Evolutionary conservation across 768 basidiomycete genomes (phyloP), one percentile per base, ranked within the genome.

Genomic region (Auricularia sp.): DNA sequence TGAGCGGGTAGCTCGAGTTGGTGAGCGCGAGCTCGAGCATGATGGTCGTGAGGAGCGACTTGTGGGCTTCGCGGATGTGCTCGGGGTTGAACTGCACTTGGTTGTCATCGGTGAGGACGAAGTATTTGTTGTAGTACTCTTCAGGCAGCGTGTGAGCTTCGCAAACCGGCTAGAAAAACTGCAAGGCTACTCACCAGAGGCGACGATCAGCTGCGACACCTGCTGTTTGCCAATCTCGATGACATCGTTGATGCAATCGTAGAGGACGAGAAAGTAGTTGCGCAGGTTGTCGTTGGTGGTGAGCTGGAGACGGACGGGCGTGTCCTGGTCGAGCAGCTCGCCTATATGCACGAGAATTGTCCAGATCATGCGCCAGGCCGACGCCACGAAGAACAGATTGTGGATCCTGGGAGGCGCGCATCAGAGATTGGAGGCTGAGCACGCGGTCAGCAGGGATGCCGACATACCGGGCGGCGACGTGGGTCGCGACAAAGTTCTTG

Each of bases 1-100:
- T 78, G 71, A 82, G 84, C 3, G 89, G 87, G 73, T 88, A 89
- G 0, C 79, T 77, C 2, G 85, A 85, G 59, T 78, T 76, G 4
- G 91, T 91, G 67, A 93, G 86, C 69, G 87, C 89, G 5, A 93
- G 74, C 71, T 93, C 91, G 65, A 93, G 83, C 66, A 93, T 82
- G 65, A 92, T 88, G 0, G 89, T 90, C 73, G 92, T 91, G 61
- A 92, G 74, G 75, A 91, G 91, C 3, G 91, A 93, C 68, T 81
- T 80, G 68, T 87, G 84, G 23, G 86, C 86, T 36, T 79, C 78
- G 39, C 62, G 58, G 12, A 68, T 56, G 39, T 63, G 58, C 33
- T 62, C 44, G n/a, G 44, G 29, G 54, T 68, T 62, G 63, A 56
- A 56, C 33, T 35, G 18, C 60, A 36, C 56, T 61, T 36, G 14